Base-by-base conservation (phyloP, 2,329 filamentous ascomycete genomes). In the Fusarium sp. region DNA sequence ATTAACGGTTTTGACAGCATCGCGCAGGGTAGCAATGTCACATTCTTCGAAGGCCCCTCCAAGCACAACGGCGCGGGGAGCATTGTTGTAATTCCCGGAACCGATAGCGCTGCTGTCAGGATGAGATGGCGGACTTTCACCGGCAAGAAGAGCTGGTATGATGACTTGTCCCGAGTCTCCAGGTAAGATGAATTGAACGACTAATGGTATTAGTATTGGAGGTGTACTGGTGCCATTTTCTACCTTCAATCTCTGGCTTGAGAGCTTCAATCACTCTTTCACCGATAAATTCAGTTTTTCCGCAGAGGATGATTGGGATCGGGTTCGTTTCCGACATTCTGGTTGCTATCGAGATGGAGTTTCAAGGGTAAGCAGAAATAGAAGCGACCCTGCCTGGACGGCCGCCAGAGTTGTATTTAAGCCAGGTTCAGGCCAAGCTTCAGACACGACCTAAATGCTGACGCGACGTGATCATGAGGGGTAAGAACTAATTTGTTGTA, bases 211-310 rank as follows among this genome's bases (percentile, higher is more conserved):
- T 4, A 72, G 33, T 7, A 23, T 18, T 3, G 16, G 1, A 7
- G 16, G 21, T 4, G 4, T 1, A 9, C 21, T 7, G 19, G 11
- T 14, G 14, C 4, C 2, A 10, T 19, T 2, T 19, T 8, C 11
- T 44, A 54, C 70, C 70, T 59, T 73, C 70, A 4, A 73, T 68
- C 27, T 73, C 70, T 1, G 70, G 70, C 41, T 61, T 73, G 3
- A 73, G 12, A 3, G 70, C 35, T 2, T 60, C 66, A 18, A 71
- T 58, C 8, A 73, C 66, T 6, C 23, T 56, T 10, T 33, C 38
- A 0, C 70, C 70, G 3, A 73, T 59, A 2, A 37, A 60, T 19
- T 73, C 70, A 16, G 70, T 59, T 27, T 73, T 73, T 23, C 66
- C 70, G 5, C 70, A 73, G 6, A 73, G 51, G 10, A 73, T 56